Conservation (phyloP, 441 rosid species). For the Gossypium trilobum region DNA sequence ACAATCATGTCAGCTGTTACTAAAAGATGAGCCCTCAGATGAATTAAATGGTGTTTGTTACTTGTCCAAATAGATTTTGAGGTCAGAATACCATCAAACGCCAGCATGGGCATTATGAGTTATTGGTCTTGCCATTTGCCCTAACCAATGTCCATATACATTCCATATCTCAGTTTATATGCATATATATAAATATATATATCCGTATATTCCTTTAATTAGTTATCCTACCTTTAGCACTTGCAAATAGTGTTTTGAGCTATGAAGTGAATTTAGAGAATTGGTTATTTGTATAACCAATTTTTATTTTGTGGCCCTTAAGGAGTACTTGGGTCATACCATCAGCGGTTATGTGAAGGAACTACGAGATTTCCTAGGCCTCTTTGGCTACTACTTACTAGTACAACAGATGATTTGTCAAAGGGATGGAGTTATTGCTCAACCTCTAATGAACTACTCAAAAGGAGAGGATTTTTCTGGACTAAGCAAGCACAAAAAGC, state of each 20-base stretch:
- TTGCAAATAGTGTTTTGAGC: neutral
- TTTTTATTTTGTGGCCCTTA: neutral
- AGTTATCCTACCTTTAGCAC: constrained; percentile 3
- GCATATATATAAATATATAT: neutral
- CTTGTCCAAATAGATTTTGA: neutral
- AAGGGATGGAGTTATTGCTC: neutral
- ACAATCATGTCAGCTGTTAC: neutral
- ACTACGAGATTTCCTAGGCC: neutral
- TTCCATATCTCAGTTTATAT: neutral
- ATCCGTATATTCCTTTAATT: neutral
- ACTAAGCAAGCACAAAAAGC: neutral
- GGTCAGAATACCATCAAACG: neutral
- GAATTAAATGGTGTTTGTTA: neutral
- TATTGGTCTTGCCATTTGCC: neutral
- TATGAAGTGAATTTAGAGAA: neutral
- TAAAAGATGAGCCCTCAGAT: neutral
- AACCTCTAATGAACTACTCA: neutral
- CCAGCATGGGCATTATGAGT: neutral
- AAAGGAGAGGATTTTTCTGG: neutral
- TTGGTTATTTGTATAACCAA: neutral
- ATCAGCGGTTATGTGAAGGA: neutral
- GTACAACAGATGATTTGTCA: neutral
- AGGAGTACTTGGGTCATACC: neutral
- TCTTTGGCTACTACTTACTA: neutral
- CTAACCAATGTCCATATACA: neutral